Evolutionary conservation across 768 basidiomycete species (phyloP).

Genomic region (Xerocomellus amylosporus): DNA sequence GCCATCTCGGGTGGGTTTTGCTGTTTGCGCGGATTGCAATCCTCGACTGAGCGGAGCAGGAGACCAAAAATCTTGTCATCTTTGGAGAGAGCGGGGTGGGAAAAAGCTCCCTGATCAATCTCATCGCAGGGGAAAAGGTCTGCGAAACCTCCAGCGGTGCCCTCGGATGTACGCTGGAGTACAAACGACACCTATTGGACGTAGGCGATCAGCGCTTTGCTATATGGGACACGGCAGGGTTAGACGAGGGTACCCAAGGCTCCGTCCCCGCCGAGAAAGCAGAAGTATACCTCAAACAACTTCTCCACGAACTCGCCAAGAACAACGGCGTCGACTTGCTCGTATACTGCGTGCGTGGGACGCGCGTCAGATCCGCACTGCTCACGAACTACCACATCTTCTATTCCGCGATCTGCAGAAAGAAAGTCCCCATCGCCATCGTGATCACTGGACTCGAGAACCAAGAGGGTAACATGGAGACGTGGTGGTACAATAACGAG

Average conservation of each 20-base stretch:
- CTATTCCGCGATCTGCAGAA: slow-evolving; percentile 39
- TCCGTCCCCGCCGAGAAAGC: slow-evolving; percentile 31
- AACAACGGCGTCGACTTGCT: slow-evolving; percentile 40
- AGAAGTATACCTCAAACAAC: slow-evolving; percentile 29
- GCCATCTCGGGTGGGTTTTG: slow-evolving; percentile 9
- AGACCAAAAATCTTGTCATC: slow-evolving; percentile 35
- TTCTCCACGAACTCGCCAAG: slow-evolving; percentile 35
- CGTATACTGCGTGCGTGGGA: slow-evolving; percentile 40
- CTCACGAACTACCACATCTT: slow-evolving; percentile 41
- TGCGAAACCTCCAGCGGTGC: slow-evolving; percentile 33
- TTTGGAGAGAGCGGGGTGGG: slow-evolving; percentile 44
- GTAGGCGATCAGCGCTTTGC: slow-evolving; percentile 19
- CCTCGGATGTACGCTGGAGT: slow-evolving; percentile 37
- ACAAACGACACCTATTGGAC: slow-evolving; percentile 20
- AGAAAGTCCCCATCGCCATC: slow-evolving; percentile 38
- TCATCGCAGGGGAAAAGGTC: slow-evolving; percentile 30
- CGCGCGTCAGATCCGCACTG: slow-evolving; percentile 34
- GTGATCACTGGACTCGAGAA: slow-evolving; percentile 43
- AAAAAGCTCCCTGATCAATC: slow-evolving; percentile 47
- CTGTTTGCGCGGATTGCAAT: neutral
- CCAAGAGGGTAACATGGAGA: slow-evolving; percentile 33
- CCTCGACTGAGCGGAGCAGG: slow-evolving; percentile 9
- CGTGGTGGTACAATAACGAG: slow-evolving; percentile 32
- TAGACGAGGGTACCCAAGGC: slow-evolving; percentile 29
- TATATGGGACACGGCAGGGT: slow-evolving; percentile 36